A percentile compares a stretch with the other conserved stretches of the same genome.
Evolutionary conservation across 805 yeast species (phyloP).

Genomic region (Hanseniaspora nectarophila): DNA sequence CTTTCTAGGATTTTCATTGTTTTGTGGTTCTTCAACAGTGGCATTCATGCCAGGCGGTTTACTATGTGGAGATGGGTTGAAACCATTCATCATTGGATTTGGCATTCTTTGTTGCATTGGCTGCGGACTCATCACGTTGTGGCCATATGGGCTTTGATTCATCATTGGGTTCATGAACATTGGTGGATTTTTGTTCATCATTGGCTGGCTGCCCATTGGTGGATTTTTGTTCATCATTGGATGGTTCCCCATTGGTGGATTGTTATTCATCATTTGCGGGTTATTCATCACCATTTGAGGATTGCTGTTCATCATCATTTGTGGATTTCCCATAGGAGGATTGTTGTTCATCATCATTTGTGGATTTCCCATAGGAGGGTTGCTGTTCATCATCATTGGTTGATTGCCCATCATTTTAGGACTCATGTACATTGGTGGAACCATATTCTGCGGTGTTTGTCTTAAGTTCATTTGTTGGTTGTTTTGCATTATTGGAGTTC

Average conservation of each 20-base stretch:
- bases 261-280: background rate
- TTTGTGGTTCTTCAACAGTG: background rate
- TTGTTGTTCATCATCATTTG: background rate
- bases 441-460: conserved; percentile 1
- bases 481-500: background rate
- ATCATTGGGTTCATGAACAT: conserved; percentile 15
- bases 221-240: background rate
- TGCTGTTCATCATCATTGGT: conserved; percentile 1
- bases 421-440: background rate
- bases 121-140: background rate
- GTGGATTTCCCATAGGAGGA: background rate
- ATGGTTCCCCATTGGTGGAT: background rate
- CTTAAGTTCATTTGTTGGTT: conserved; percentile 1
- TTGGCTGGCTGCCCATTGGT: background rate
- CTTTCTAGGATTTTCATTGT: conserved; percentile 3
- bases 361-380: background rate
- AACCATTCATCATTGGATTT: background rate
- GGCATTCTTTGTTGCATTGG: background rate
- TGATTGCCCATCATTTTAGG: conserved; percentile 2
- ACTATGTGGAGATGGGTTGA: conserved; percentile 7
- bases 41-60: background rate
- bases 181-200: background rate
- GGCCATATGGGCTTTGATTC: background rate
- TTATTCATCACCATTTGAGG: background rate
- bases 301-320: background rate